These are phyloP conservation scores for Ascochyta lentis DNA, from an alignment of 2,329 filamentous ascomycete genomes.

Conservation along the genomic window DNA sequence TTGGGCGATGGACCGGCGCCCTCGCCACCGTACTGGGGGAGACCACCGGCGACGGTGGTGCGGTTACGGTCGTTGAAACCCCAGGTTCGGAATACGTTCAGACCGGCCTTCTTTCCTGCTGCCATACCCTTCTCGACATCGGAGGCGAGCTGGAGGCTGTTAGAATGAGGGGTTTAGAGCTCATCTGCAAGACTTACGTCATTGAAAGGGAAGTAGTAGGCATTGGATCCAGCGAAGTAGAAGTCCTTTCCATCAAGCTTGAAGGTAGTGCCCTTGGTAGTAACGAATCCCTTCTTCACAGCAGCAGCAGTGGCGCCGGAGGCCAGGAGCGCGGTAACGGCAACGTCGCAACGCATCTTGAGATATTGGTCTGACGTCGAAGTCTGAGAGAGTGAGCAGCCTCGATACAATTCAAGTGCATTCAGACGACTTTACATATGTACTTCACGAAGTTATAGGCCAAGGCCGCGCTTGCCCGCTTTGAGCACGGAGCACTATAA, in stretches of 20 bases:
- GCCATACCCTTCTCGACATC: conserved; percentile 57
- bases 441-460: conserved; percentile 12
- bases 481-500: conserved; percentile 15
- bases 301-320: conserved; percentile 27
- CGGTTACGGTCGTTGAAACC: conserved; percentile 65
- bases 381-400: not conserved
- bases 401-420: conserved; percentile 2
- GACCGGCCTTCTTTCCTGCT: conserved; percentile 57
- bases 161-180: not conserved
- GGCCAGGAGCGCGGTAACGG: conserved; percentile 23
- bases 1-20: conserved; percentile 55
- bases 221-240: conserved; percentile 65
- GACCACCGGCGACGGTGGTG: conserved; percentile 53
- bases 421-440: conserved; percentile 4
- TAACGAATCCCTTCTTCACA: conserved; percentile 54
- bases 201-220: conserved; percentile 63
- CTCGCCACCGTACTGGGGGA: conserved; percentile 61
- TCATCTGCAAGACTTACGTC: conserved; percentile 45
- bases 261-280: conserved; percentile 59
- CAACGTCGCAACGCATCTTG: conserved; percentile 26
- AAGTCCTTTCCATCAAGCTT: conserved; percentile 62
- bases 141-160: conserved; percentile 50
- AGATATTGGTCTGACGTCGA: not conserved
- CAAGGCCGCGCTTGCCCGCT: conserved; percentile 10
- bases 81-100: conserved; percentile 64